Conservation (phyloP, 208 protist species). For the Herpetomonas samuelpessoai region DNA sequence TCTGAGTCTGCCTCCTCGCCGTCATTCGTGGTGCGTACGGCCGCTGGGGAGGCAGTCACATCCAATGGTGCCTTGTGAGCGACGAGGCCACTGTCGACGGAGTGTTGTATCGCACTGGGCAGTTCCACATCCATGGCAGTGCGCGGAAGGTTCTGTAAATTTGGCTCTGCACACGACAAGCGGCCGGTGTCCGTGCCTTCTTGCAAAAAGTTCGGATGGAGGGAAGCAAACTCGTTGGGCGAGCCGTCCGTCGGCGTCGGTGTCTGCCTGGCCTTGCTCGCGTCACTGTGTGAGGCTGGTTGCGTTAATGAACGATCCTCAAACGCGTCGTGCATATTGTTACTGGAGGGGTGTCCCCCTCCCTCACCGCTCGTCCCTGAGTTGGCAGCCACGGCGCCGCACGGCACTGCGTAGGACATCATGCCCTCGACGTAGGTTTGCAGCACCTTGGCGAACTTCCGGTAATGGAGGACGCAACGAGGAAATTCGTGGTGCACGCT, state of each 20-base stretch:
- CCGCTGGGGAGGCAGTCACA: not conserved
- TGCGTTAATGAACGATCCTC: no score
- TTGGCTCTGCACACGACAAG: constrained; percentile 86
- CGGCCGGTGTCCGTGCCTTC: constrained; percentile 89
- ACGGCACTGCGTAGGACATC: constrained; percentile 66
- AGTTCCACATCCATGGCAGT: constrained; percentile 10
- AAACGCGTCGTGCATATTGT: no score
- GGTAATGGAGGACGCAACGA: constrained; percentile 62
- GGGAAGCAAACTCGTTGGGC: constrained; percentile 22
- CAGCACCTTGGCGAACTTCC: constrained; percentile 83
- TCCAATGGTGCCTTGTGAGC: no score
- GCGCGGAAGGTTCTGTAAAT: constrained; percentile 88
- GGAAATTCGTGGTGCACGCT: constrained; percentile 78
- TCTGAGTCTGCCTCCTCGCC: not conserved
- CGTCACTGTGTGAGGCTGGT: no score
- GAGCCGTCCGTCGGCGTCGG: no score
- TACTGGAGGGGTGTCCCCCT: no score
- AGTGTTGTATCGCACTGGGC: no score
- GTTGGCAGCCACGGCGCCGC: no score
- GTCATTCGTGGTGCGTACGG: not conserved
- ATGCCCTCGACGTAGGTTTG: constrained; percentile 89
- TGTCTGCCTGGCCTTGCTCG: no score
- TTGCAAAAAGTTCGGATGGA: constrained; percentile 85
- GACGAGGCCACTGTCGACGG: no score
- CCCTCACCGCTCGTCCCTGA: no score